Evolutionary conservation across 2,329 filamentous ascomycete species (phyloP).

Genomic region (Claviceps quebecensis): DNA sequence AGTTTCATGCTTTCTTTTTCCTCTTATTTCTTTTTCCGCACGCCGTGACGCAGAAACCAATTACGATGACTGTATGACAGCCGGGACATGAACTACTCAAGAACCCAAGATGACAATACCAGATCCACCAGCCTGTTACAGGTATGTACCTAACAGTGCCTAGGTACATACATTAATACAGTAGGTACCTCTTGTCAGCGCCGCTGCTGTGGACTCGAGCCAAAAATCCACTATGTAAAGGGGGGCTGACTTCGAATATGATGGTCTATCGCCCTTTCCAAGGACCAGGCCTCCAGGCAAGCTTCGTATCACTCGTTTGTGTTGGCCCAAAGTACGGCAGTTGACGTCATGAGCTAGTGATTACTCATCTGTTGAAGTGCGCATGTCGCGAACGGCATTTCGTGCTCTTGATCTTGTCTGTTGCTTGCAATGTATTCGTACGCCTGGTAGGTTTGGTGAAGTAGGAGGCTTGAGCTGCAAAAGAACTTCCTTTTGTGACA

Average conservation of each 20-base stretch:
- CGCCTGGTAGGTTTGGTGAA: not conserved
- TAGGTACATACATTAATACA: no score
- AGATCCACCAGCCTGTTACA: not conserved
- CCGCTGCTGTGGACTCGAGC: no score
- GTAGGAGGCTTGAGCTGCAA: not conserved
- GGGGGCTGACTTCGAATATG: not conserved
- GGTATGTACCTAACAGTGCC: no score
- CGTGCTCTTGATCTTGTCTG: not conserved
- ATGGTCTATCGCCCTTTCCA: not conserved
- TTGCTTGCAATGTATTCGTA: conserved; percentile 1
- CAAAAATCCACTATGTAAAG: not conserved
- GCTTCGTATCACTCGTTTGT: not conserved
- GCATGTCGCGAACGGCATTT: not conserved
- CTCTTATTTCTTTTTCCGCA: not conserved
- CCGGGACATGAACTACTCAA: not conserved
- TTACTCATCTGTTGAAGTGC: not conserved
- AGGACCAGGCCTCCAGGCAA: not conserved
- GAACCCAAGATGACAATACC: not conserved
- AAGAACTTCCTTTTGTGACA: conserved; percentile 3
- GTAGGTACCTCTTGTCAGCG: no score
- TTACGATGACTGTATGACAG: not conserved
- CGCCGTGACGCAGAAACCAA: not conserved
- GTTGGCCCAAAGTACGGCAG: not conserved
- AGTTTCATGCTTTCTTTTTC: no score
- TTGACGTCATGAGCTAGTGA: not conserved